Base-by-base conservation (phyloP, 2,329 filamentous ascomycete species). In the Pezicula rhizophila region DNA sequence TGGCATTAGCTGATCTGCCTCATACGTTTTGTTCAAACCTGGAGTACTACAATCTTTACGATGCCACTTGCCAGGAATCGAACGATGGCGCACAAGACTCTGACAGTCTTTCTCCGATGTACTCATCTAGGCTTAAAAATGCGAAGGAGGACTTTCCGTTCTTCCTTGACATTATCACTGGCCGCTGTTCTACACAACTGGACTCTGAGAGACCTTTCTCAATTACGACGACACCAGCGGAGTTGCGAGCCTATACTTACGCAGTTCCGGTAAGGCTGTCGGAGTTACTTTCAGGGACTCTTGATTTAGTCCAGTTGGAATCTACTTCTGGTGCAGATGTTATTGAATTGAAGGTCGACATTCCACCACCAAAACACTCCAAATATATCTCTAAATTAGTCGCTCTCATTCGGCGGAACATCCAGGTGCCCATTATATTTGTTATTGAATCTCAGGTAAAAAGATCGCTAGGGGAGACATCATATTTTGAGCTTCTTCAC, bases 1-100 rank as follows among this genome's bases (percentile, higher is more conserved):
- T 87, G 23, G 12, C 79, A 76, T 54, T 74, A 72, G 18, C 69
- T 74, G 2, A 75, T 85, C 14, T 81, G 87, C 56, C 39, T 38
- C 43, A 50, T 17, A 74, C 83, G 42, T 73, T 73, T 2, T 87
- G 82, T 60, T 84, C 83, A 10, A 87, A 86, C 53, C 78, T 84
- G 51, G 85, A 89, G 59, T 89, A 87, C 62, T 89, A 82, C 70
- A 89, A 89, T 57, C 70, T 87, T 14, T 83, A 83, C 2, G 84
- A 88, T 60, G 35, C 35, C 8, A 38, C 35, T 38, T 15, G 35
- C 14, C n/a, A 38, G 35, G 35, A 38, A 11, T 15, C 35, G 8
- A 18, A 18, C 35, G 18, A n/a, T 18, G 35, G 14, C 8, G 6
- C 20, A 25, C 58, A 70, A 69, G 46, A 54, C 71, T 25, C 67